These are phyloP conservation scores for Cordyceps cateniannulata DNA, from an alignment of 2,329 filamentous ascomycete genomes.

Conservation along the genomic window DNA sequence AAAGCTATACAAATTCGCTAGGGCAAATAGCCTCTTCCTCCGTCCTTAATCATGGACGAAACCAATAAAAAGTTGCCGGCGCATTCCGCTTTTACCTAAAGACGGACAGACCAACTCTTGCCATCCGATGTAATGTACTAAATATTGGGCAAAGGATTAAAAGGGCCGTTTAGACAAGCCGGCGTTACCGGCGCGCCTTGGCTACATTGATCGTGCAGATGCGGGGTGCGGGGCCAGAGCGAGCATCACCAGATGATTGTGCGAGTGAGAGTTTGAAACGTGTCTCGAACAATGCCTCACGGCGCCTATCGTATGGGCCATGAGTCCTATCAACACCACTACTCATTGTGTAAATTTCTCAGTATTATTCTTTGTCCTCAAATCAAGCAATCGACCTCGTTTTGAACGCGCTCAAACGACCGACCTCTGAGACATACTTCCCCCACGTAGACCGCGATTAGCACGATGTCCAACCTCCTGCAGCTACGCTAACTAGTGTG, in stretches of 20 bases:
- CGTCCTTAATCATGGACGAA: too few species aligned
- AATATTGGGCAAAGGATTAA: neutral
- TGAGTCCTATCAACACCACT: neutral
- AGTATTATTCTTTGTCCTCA: neutral
- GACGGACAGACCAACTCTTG: neutral
- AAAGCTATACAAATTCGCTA: neutral
- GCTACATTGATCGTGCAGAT: neutral
- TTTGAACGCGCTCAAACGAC: neutral
- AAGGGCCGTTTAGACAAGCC: neutral
- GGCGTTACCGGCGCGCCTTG: neutral
- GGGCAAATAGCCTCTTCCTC: too few species aligned
- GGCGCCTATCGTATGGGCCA: neutral
- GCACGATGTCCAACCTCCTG: neutral
- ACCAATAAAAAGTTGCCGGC: too few species aligned
- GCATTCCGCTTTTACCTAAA: neutral
- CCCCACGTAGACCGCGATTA: neutral
- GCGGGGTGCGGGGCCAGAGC: neutral
- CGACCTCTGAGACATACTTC: neutral
- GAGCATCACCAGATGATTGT: neutral
- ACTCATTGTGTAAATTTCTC: neutral
- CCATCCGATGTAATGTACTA: neutral
- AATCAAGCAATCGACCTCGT: neutral
- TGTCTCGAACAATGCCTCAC: neutral
- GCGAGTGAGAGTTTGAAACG: neutral
- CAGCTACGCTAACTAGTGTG: slow-evolving; percentile 10